phyloP scores from a whole-genome alignment of 208 protist species.

The Acanthamoeba royreba region DNA sequence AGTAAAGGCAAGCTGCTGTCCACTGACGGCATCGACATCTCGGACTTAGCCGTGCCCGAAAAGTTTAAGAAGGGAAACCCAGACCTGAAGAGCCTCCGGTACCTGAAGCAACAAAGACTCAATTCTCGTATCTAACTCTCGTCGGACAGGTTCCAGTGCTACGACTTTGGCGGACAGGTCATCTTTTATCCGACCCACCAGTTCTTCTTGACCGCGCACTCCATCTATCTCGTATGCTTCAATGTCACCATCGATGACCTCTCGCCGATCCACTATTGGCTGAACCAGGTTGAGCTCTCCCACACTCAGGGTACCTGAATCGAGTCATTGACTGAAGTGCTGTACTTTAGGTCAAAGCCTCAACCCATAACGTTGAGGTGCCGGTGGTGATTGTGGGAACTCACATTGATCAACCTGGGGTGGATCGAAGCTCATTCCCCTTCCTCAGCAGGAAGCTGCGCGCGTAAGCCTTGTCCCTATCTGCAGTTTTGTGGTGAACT shows the following conservation, averaged over 20 bases:
- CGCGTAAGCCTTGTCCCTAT: not conserved
- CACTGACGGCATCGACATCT: not conserved
- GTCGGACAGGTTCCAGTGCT: not conserved
- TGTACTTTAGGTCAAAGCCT: not conserved
- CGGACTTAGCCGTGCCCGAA: not conserved
- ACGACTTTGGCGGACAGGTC: constrained; percentile 42
- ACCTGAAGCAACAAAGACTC: not conserved
- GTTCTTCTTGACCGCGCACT: constrained; percentile 27
- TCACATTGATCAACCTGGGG: not conserved
- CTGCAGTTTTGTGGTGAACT: not conserved
- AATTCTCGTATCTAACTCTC: not conserved
- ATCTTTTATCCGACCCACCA: constrained; percentile 34
- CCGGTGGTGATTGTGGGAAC: not conserved
- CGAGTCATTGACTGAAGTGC: not conserved
- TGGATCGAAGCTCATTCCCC: not conserved
- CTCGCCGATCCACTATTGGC: constrained; percentile 52
- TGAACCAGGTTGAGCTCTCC: constrained; percentile 28
- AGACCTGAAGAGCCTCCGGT: not conserved
- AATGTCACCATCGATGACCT: constrained; percentile 44
- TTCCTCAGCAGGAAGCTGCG: not conserved
- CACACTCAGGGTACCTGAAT: not conserved
- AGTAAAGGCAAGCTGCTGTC: not conserved
- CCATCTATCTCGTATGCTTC: constrained; percentile 48
- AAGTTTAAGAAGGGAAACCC: not conserved
- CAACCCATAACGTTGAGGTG: not conserved